Conservation (phyloP, 768 basidiomycete species). For the Tylopilus vinaceipallidus region DNA sequence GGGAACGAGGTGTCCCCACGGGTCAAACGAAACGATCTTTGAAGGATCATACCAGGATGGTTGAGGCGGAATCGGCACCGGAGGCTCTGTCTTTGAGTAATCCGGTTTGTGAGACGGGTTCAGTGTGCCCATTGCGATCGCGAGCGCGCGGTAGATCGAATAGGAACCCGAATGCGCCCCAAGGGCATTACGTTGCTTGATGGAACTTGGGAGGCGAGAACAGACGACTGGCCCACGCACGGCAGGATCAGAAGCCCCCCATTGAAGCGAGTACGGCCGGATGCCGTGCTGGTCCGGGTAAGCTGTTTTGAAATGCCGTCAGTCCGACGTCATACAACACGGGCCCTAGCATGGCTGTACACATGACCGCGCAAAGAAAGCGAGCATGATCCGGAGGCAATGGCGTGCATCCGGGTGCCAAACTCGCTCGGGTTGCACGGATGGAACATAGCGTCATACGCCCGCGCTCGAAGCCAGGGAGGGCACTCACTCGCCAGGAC, state of each 20-base stretch:
- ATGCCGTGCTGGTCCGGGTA: conserved; percentile 95
- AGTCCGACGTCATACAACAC: conserved; percentile 7
- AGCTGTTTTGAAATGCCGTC: conserved; percentile 35
- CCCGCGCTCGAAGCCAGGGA: neutral
- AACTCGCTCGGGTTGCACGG: neutral
- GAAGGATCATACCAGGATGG: conserved; percentile 70
- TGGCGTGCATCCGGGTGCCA: neutral
- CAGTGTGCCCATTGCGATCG: conserved; percentile 87
- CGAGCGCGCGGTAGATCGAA: conserved; percentile 90
- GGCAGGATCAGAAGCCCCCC: conserved; percentile 69
- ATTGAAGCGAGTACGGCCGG: conserved; percentile 70
- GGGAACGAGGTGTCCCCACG: conserved; percentile 88
- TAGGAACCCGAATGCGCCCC: conserved; percentile 94
- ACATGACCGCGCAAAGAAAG: conserved; percentile 5
- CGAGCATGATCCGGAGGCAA: conserved; percentile 13
- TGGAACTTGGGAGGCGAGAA: conserved; percentile 76
- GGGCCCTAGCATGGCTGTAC: conserved; percentile 5
- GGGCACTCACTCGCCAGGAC: conserved; percentile 72
- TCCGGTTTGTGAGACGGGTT: conserved; percentile 79
- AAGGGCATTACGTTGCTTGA: conserved; percentile 90
- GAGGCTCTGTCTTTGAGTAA: conserved; percentile 81
- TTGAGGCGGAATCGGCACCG: conserved; percentile 73
- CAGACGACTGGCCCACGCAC: conserved; percentile 86
- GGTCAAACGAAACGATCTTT: conserved; percentile 93
- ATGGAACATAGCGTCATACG: conserved; percentile 1